Percentiles rank a stretch among this genome's conserved stretches.
Conservation (phyloP, 2,329 filamentous ascomycete genomes). For the Curvularia sp. region DNA sequence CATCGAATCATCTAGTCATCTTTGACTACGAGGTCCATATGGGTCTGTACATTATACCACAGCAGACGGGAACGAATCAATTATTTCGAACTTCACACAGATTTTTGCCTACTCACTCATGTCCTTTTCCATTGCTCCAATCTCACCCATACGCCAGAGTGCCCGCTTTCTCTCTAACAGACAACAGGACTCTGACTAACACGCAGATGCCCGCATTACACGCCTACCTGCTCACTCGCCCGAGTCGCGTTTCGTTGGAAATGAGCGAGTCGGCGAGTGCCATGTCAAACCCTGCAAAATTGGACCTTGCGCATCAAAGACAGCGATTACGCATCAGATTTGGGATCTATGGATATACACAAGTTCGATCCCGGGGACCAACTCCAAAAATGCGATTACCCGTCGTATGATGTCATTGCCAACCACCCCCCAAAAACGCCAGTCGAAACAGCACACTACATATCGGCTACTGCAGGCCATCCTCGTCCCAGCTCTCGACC, state of each 20-base stretch:
- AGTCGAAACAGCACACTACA: neutral
- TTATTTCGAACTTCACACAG: constrained; percentile 47
- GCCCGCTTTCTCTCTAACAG: no score
- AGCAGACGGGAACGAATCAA: constrained; percentile 51
- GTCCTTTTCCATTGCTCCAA: no score
- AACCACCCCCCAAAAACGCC: constrained; percentile 6
- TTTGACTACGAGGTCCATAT: constrained; percentile 49
- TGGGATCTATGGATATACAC: constrained; percentile 18
- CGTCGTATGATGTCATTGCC: constrained; percentile 6
- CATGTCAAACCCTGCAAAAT: no score
- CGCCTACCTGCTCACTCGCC: no score
- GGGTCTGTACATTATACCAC: constrained; percentile 54
- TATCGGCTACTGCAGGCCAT: constrained; percentile 39
- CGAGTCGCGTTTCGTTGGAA: no score
- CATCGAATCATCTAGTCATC: constrained; percentile 47
- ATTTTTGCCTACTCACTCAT: no score
- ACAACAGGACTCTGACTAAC: no score
- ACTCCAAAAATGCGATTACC: constrained; percentile 19
- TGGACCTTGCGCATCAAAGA: neutral
- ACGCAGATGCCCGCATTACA: no score
- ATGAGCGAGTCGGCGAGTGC: no score
- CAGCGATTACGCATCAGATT: constrained; percentile 6
- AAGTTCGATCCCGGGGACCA: constrained; percentile 18
- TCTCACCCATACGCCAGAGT: no score
- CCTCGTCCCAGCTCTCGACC: constrained; percentile 80